Evolutionary conservation across 78 protist genomes (phyloP), one percentile per base, ranked within the genome.

Genomic region (Dictyostelium discoideum): DNA sequence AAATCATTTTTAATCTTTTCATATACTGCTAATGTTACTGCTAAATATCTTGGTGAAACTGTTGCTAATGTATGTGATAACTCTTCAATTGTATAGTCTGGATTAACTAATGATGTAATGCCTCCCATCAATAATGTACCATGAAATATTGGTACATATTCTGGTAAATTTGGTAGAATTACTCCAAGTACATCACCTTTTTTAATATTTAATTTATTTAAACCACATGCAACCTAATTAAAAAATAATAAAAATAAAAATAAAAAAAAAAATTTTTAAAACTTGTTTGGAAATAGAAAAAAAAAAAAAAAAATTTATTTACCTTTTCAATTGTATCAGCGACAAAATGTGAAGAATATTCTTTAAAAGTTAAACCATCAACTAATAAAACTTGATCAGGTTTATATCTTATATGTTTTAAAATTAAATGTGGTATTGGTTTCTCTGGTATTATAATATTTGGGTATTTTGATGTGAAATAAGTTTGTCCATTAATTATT

Each of bases 151-250:
- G 84, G 73, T 10, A 46, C n/a, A 82, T 82, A 90, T 29, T 90
- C 89, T 82, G 94, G 94, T 46, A 80, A 39, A 82, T 90, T 90
- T 82, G 77, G 94, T 48, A 90, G n/a, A 14, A 90, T 67, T 24
- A 90, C 0, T 18, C 79, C 94, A 29, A 90, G 87, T 13, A 80
- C 48, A 69, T 90, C 88, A 26, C 84, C 73, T 90, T 88, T 87
- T 46, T 65, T 78, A 4, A 80, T 2, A n/a, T 86, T 79, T 29
- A 88, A 46, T 29, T 65, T 78, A 18, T 67, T 16, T 40, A 87
- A 87, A 9, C 46, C 63, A 16, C 24, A 14, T 24, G 93, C 93
- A n/a, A 60, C 84, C 93, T 87, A 2, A 69, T 29, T 20, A n/a
- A 6, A 8, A 16, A 84, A 84, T 22, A 22, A 26, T 1, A 60